These are phyloP conservation scores for Cruciata laevipes DNA, from an alignment of 257 asterid species.

Conservation along the genomic window DNA sequence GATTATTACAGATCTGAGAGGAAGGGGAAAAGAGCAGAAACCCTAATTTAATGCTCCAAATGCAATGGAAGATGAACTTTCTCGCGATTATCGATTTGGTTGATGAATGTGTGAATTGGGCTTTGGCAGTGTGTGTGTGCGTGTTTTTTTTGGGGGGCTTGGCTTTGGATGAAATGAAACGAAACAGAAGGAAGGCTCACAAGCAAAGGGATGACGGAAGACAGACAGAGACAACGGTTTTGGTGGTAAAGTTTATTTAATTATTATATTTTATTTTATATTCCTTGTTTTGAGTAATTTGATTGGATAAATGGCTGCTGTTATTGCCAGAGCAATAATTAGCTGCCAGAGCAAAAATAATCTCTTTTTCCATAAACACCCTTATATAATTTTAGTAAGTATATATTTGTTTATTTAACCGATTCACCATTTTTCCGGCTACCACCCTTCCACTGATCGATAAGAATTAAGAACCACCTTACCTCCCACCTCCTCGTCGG, in stretches of 20 bases:
- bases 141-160: slow-evolving; percentile 10
- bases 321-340: no score
- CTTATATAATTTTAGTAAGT: no score
- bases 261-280: background rate
- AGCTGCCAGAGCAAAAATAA: no score
- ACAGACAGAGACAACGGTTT: background rate
- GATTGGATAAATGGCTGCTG: background rate
- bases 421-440: no score
- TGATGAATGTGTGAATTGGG: background rate
- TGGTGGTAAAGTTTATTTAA: background rate
- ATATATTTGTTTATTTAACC: no score
- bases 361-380: no score
- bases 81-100: background rate
- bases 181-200: background rate
- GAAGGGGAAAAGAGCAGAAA: slow-evolving; percentile 20
- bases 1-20: background rate
- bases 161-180: slow-evolving; percentile 16
- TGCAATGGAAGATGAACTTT: background rate
- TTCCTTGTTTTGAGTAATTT: background rate
- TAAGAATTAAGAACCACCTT: no score
- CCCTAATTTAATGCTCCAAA: slow-evolving; percentile 12
- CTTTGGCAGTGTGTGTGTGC: slow-evolving; percentile 7
- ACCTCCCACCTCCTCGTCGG: no score
- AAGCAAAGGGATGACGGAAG: background rate
- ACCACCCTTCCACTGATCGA: no score